Base-by-base conservation (phyloP, 1,139 yeast genomes). In the Yamadazyma sp. region DNA sequence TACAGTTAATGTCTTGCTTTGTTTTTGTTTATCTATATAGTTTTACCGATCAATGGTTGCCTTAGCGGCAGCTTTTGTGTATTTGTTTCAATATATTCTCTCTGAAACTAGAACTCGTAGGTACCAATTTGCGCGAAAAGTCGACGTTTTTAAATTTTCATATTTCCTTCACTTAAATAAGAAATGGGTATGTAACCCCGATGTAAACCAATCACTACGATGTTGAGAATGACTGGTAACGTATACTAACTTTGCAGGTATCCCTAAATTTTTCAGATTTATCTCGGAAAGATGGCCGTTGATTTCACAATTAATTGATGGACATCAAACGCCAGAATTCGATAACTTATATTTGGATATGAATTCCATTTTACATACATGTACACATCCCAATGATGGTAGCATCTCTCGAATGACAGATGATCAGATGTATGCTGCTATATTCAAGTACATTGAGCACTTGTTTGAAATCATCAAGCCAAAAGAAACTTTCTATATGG, bases 271-370 rank as follows among this genome's bases (percentile, higher is more conserved):
- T 62, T 92, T 88, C 64, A 80, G 97, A 64, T 92, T 88, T 71
- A 89, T 92, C 70, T 88, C 97, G 38, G 98, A 94, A 68, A 82
- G 99, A 81, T 94, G 97, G 97, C 99, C 99, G 25, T 73, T 86
- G 70, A 89, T 92, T 50, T 84, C 95, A 11, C 96, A 89, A 63
- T 70, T 83, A 57, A 80, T 92, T 50, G 95, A 87, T 53, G 95
- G 86, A 39, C 74, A 77, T 43, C 89, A 86, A 53, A 80, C 90
- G 45, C 95, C 97, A 11, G 97, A 90, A 59, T 94, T 88, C 61
- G 99, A 94, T 62, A 92, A 90, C 56, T 70, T 92, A 48, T 92
- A 92, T 56, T 78, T 92, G 52, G 99, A 92, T 67, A 92, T 92
- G 99, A 92, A 92, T 66, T 89, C 97, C 31, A 92, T 94, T 65